Evolutionary conservation across 139 green algal genomes (phyloP).

Genomic region (Tetradesmus lagerheimii): DNA sequence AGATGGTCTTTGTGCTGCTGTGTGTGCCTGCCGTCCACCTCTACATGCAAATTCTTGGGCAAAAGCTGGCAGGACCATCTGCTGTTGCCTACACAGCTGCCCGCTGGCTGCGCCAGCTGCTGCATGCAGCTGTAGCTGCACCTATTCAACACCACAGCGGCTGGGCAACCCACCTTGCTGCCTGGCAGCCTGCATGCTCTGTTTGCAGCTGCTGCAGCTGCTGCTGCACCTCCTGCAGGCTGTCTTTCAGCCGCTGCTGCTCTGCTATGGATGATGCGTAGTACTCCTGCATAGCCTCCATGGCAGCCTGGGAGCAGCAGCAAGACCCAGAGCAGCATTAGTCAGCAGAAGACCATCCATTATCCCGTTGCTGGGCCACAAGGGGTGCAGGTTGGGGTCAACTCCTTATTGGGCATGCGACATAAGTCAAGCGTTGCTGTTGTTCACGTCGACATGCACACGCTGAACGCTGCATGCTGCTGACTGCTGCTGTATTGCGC

Average conservation of each 20-base stretch:
- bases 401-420: not conserved
- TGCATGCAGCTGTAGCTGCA: not conserved
- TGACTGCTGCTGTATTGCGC: not conserved
- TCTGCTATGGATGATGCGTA: not conserved
- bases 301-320: conserved; percentile 13
- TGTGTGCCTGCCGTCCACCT: not conserved
- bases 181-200: conserved; percentile 33
- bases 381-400: not conserved
- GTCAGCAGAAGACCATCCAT: not conserved
- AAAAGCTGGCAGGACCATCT: not conserved
- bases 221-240: not conserved
- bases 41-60: not conserved
- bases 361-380: not conserved
- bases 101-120: not conserved
- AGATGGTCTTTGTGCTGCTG: not conserved
- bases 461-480: not conserved
- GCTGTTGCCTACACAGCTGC: not conserved
- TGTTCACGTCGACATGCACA: not conserved
- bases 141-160: not conserved
- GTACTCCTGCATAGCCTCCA: conserved; percentile 31
- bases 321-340: not conserved
- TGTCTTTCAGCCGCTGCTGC: not conserved
- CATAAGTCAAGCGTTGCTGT: not conserved
- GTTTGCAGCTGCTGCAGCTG: conserved; percentile 30
- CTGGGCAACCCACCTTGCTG: not conserved